phyloP scores from a whole-genome alignment of 495 filamentous ascomycete genomes.

The Sabuloglossum arenarium region DNA sequence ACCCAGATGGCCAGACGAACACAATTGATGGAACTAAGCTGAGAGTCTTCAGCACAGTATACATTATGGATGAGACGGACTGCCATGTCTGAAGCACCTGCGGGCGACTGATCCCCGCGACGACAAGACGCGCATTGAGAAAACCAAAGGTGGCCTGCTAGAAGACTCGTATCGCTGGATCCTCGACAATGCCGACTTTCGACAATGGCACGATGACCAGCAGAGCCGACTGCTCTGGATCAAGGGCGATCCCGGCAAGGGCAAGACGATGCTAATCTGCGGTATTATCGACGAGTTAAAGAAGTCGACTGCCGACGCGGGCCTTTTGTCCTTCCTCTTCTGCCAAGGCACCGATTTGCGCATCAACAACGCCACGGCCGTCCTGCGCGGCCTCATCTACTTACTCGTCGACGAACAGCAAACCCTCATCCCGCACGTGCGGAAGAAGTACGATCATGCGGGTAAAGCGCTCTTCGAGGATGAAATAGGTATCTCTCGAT shows the following conservation, averaged over 20 bases:
- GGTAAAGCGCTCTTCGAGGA: slow-evolving; percentile 17
- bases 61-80: too few species aligned
- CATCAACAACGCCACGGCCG: slow-evolving; percentile 21
- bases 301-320: slow-evolving; percentile 3
- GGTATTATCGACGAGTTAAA: slow-evolving; percentile 6
- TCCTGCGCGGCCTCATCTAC: slow-evolving; percentile 24
- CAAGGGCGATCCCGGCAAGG: slow-evolving; percentile 6
- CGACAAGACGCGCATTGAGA: not conserved
- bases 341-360: slow-evolving; percentile 7
- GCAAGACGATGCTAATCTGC: slow-evolving; percentile 16
- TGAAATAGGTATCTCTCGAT: too few species aligned
- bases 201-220: slow-evolving; percentile 5
- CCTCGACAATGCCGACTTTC: not conserved
- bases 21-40: too few species aligned
- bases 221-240: slow-evolving; percentile 12
- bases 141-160: not conserved
- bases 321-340: slow-evolving; percentile 7
- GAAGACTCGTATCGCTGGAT: not conserved
- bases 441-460: slow-evolving; percentile 10
- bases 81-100: too few species aligned
- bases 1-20: too few species aligned
- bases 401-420: slow-evolving; percentile 16
- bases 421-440: slow-evolving; percentile 17
- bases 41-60: too few species aligned
- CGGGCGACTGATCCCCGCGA: not conserved